These are phyloP conservation scores for Vaccinium corymbosum DNA, from an alignment of 148 eudicot genomes.

Conservation along the genomic window DNA sequence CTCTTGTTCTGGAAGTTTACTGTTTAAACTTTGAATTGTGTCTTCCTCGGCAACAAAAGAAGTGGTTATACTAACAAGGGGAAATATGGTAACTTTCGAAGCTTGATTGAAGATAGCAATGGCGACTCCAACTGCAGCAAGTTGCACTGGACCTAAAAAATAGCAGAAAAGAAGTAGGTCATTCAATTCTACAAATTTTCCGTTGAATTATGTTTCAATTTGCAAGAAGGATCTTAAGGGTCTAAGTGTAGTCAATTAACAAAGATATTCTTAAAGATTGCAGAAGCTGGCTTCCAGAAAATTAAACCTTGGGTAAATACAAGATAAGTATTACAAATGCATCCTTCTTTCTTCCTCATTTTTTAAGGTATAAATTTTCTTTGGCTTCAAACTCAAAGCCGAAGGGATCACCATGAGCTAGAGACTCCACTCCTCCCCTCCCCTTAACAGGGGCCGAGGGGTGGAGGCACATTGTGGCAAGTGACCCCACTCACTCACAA, in stretches of 20 bases:
- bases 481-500: too few species aligned
- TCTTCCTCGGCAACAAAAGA: constrained; percentile 95
- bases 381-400: background rate
- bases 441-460: background rate
- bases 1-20: constrained; percentile 15
- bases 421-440: background rate
- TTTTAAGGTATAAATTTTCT: background rate
- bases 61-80: constrained; percentile 89
- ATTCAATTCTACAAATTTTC: background rate
- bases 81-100: constrained; percentile 79
- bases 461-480: too few species aligned
- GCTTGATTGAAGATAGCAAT: constrained; percentile 96
- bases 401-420: background rate
- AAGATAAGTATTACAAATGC: background rate
- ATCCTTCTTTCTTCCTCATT: background rate
- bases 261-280: too few species aligned
- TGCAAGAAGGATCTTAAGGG: background rate
- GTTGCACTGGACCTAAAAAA: constrained; percentile 62
- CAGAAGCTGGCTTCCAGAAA: background rate
- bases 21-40: constrained; percentile 31
- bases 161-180: background rate
- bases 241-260: background rate
- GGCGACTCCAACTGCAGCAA: constrained; percentile 90
- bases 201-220: background rate
- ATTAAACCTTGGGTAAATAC: background rate